Conservation (phyloP, 2,329 filamentous ascomycete species). For the Microsporum ferrugineum region DNA sequence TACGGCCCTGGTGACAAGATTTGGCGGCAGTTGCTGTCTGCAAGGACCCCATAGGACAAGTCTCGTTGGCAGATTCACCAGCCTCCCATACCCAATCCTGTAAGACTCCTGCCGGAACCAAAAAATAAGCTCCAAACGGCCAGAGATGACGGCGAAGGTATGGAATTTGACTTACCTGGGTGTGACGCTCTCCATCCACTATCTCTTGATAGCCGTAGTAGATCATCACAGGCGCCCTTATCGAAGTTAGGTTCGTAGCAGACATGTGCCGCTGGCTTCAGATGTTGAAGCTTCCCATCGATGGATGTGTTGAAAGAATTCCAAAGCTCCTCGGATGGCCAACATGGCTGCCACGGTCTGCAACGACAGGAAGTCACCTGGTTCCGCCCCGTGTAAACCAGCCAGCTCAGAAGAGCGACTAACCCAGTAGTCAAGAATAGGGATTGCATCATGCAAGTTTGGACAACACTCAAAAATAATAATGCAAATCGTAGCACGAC, state of each 20-base stretch:
- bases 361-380: conserved; percentile 5
- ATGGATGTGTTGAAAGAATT: conserved; percentile 4
- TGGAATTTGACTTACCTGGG: not conserved
- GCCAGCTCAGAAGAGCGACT: not conserved
- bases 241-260: conserved; percentile 6
- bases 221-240: conserved; percentile 4
- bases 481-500: not conserved
- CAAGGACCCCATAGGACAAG: conserved; percentile 1
- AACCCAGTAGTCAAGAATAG: not conserved
- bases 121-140: not conserved
- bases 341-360: conserved; percentile 6
- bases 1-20: conserved; percentile 8
- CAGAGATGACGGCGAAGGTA: not conserved
- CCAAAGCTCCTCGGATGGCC: conserved; percentile 7
- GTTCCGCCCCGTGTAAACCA: not conserved
- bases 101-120: not conserved
- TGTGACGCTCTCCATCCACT: conserved; percentile 6
- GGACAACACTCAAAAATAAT: not conserved
- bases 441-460: not conserved
- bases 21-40: not conserved
- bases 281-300: conserved; percentile 2
- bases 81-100: not conserved
- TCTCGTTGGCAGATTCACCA: not conserved
- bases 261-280: conserved; percentile 6
- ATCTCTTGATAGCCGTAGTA: not conserved